A percentile compares a stretch with the other conserved stretches of the same genome.
These are phyloP conservation scores for Gliomastix tumulicola DNA, from an alignment of 2,329 filamentous ascomycete species.

Conservation along the genomic window DNA sequence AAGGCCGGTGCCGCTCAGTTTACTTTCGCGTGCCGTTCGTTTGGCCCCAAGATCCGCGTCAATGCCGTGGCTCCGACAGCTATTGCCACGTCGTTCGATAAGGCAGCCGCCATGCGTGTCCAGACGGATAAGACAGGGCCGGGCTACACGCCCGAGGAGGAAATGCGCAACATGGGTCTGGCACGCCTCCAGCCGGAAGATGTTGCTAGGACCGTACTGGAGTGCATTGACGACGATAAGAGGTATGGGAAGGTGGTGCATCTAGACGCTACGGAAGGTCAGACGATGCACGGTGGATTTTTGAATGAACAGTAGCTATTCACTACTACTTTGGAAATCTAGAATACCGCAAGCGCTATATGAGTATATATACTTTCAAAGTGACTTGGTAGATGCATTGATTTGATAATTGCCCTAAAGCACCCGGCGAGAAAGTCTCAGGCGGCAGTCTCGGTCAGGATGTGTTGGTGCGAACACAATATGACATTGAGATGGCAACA, in stretches of 20 bases:
- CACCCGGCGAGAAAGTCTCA: too few species aligned
- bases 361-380: too few species aligned
- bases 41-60: conserved; percentile 1
- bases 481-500: not conserved
- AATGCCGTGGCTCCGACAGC: conserved; percentile 1
- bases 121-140: conserved; percentile 1
- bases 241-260: conserved; percentile 1
- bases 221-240: conserved; percentile 1
- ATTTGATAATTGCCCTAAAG: too few species aligned
- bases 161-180: conserved; percentile 2
- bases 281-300: not conserved
- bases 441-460: conserved; percentile 1
- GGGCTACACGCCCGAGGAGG: conserved; percentile 2
- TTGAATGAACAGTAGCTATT: too few species aligned
- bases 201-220: not conserved
- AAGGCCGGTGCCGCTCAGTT: conserved; percentile 2
- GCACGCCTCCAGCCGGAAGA: conserved; percentile 1
- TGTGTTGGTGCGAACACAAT: conserved; percentile 1
- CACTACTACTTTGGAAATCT: too few species aligned
- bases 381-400: too few species aligned
- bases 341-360: too few species aligned
- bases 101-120: not conserved
- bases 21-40: conserved; percentile 1
- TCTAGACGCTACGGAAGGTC: conserved; percentile 1
- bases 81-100: conserved; percentile 1